Evolutionary conservation across 2,329 filamentous ascomycete genomes (phyloP), one percentile per base, ranked within the genome.

Genomic region (Fusarium sp.): DNA sequence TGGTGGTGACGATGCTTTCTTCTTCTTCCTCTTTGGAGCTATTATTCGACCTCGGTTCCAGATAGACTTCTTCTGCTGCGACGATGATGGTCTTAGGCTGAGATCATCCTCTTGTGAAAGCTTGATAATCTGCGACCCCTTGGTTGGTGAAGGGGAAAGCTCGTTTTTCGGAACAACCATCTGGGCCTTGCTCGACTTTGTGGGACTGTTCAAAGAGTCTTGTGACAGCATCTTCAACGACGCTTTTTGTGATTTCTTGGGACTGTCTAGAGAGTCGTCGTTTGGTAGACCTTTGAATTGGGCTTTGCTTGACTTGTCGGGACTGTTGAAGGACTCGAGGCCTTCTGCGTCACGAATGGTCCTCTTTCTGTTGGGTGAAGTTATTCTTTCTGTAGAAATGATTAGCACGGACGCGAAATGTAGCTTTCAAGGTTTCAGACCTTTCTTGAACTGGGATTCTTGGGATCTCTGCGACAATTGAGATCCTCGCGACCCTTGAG

Each of bases 401-500:
- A 30, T 71, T 54, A 71, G 51, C 23, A 41, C 4, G 27, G 47
- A 28, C 16, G 40, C 18, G 44, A 48, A 28, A 28, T 16, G 40
- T 7, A 18, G 39, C 23, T n/a, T 15, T 10, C 3, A 39, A 46
- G 50, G 28, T 31, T 10, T 53, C 62, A 36, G 46, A 75, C 74
- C 69, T 73, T 65, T 70, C 16, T 65, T 69, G 18, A 59, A 62
- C 53, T 67, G 62, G n/a, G 70, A 70, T 41, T 64, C 64, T 44
- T 77, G 77, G n/a, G 73, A 77, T 23, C 66, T 65, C 31, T 31
- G 28, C 9, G 34, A 47, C 16, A 53, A 71, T 47, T 67, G 63
- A 13, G 72, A 71, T 41, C 69, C 65, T 47, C 62, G 63, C 12
- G 68, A 57, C 47, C 68, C 65, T 44, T 77, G 76, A 3, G 73